phyloP scores from a whole-genome alignment of 805 yeast genomes.

The Nakazawaea peltata region DNA sequence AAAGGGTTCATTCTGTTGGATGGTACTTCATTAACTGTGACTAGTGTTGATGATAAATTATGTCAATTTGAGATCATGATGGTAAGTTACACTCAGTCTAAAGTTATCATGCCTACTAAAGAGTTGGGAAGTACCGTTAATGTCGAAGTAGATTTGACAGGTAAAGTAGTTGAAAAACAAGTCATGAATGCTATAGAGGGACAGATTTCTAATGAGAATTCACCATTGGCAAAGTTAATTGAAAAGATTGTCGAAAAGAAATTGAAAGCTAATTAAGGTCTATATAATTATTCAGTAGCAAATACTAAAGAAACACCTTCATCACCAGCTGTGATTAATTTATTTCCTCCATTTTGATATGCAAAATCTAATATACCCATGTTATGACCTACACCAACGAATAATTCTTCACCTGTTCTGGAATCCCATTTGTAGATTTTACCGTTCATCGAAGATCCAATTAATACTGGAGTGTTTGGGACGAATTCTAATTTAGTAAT shows the following conservation, averaged over 20 bases:
- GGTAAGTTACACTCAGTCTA: conserved; percentile 83
- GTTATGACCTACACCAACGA: conserved; percentile 84
- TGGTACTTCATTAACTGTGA: conserved; percentile 89
- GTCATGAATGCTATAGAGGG: conserved; percentile 49
- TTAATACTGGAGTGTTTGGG: conserved; percentile 37
- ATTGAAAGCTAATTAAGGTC: conserved; percentile 1
- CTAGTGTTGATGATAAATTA: conserved; percentile 55
- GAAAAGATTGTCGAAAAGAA: conserved; percentile 38
- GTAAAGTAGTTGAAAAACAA: conserved; percentile 86
- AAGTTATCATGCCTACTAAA: conserved; percentile 68
- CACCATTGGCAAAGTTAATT: conserved; percentile 44
- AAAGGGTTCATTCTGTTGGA: conserved; percentile 92
- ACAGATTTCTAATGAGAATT: conserved; percentile 40
- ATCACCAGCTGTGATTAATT: conserved; percentile 89
- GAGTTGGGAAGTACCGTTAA: conserved; percentile 60
- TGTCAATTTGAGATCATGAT: conserved; percentile 75
- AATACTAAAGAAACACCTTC: conserved; percentile 88
- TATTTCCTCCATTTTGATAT: conserved; percentile 53
- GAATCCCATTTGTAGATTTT: conserved; percentile 81
- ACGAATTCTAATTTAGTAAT: conserved; percentile 73
- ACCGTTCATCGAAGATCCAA: conserved; percentile 81
- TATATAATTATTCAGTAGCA: conserved; percentile 18
- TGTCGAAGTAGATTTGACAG: conserved; percentile 91
- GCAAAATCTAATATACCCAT: conserved; percentile 91
- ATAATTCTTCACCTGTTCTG: conserved; percentile 71